Conservation (phyloP, 768 basidiomycete species). For the Lactarius indigo region DNA sequence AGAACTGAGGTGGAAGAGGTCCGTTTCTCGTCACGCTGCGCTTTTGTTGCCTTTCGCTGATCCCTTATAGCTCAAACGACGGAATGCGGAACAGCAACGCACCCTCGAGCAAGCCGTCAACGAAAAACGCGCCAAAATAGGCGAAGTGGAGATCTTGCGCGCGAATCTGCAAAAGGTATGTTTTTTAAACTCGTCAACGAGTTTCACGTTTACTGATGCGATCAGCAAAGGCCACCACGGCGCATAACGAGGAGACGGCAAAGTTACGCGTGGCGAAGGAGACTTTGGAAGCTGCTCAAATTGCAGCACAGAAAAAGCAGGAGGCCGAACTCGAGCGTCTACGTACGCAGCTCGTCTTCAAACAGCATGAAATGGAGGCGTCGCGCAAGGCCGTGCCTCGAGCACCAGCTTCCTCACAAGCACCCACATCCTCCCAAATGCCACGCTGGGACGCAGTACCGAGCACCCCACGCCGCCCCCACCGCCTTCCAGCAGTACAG, state of each 20-base stretch:
- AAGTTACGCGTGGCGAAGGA: conserved; percentile 23
- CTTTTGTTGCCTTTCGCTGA: neutral
- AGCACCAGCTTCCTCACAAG: conserved; percentile 7
- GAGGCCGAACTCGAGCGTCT: conserved; percentile 24
- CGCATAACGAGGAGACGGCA: conserved; percentile 18
- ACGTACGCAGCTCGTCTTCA: conserved; percentile 24
- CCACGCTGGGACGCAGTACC: conserved; percentile 7
- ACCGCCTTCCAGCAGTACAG: neutral
- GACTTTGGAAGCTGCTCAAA: conserved; percentile 19
- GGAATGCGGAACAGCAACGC: conserved; percentile 17
- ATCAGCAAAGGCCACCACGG: conserved; percentile 4
- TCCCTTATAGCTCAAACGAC: conserved; percentile 9
- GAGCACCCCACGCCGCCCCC: neutral
- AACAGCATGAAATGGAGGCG: conserved; percentile 23
- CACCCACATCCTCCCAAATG: neutral
- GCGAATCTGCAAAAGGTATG: conserved; percentile 22
- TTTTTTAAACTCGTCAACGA: neutral
- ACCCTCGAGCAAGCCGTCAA: conserved; percentile 19
- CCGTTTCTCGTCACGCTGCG: neutral
- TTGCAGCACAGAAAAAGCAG: conserved; percentile 10
- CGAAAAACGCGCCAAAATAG: conserved; percentile 25
- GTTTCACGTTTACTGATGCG: neutral
- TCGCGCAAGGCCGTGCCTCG: conserved; percentile 8
- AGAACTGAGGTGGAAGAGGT: conserved; percentile 15
- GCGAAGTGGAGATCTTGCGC: conserved; percentile 25